Evolutionary conservation across 768 basidiomycete species (phyloP).

Genomic region (Boletus pseudopeckii): DNA sequence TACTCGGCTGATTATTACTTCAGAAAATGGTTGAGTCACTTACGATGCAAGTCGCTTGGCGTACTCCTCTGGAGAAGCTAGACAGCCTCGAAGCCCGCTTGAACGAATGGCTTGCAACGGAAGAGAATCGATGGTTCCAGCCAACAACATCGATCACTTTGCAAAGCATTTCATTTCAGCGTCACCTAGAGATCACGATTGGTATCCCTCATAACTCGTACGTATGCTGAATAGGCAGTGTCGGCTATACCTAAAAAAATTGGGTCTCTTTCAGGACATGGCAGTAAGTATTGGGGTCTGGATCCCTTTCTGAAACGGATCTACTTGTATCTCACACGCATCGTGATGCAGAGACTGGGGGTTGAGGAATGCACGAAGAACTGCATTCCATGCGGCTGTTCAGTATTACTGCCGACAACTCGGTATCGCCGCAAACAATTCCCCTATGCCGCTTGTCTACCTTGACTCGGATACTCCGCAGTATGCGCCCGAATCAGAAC

Average conservation of each 20-base stretch:
- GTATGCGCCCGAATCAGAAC: slow-evolving; percentile 5
- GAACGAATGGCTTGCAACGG: slow-evolving; percentile 74
- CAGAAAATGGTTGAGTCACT: slow-evolving; percentile 67
- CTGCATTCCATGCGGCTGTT: slow-evolving; percentile 77
- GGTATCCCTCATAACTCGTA: slow-evolving; percentile 54
- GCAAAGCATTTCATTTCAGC: slow-evolving; percentile 63
- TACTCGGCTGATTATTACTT: slow-evolving; percentile 9
- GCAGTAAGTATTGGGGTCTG: slow-evolving; percentile 27
- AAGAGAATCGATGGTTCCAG: slow-evolving; percentile 77
- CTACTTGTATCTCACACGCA: slow-evolving; percentile 2
- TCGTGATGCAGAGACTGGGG: slow-evolving; percentile 51
- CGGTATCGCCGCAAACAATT: slow-evolving; percentile 57
- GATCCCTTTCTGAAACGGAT: not conserved
- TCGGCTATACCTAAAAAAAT: slow-evolving; percentile 3
- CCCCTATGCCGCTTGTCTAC: slow-evolving; percentile 59
- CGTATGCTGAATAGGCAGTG: slow-evolving; percentile 14
- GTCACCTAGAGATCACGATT: slow-evolving; percentile 66
- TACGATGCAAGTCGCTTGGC: slow-evolving; percentile 73
- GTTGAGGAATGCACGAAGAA: slow-evolving; percentile 55
- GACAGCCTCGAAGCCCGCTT: slow-evolving; percentile 64
- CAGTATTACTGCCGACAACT: slow-evolving; percentile 70
- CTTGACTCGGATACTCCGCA: slow-evolving; percentile 24
- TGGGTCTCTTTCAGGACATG: slow-evolving; percentile 27
- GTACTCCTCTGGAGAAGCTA: slow-evolving; percentile 66
- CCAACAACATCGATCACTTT: slow-evolving; percentile 61